A percentile compares a stretch with the other conserved stretches of the same genome.
These are phyloP conservation scores for Acarospora socialis DNA, from an alignment of 2,329 filamentous ascomycete species.

Conservation along the genomic window DNA sequence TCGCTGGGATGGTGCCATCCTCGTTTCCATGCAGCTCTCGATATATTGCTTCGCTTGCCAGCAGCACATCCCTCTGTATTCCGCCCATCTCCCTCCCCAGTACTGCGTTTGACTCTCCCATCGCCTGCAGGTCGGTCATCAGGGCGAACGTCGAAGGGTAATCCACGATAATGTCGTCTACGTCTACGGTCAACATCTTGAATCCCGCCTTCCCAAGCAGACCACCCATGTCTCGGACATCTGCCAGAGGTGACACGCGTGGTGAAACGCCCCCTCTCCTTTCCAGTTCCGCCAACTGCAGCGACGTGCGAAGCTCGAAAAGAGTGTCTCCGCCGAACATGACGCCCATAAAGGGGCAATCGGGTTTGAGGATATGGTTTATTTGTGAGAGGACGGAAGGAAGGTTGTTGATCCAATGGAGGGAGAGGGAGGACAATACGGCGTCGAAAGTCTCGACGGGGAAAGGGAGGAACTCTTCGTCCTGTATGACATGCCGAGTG, in stretches of 20 bases:
- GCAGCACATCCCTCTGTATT: conserved; percentile 65
- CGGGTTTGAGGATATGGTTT: conserved; percentile 76
- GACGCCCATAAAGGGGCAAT: conserved; percentile 80
- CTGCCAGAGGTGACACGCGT: conserved; percentile 79
- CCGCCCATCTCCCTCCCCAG: conserved; percentile 67
- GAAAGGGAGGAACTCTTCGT: conserved; percentile 64
- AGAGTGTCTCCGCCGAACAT: conserved; percentile 95
- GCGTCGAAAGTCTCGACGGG: conserved; percentile 69
- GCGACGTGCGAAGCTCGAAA: conserved; percentile 80
- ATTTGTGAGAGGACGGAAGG: conserved; percentile 73
- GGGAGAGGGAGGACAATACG: conserved; percentile 71
- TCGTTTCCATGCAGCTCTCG: conserved; percentile 68
- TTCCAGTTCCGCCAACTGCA: conserved; percentile 87
- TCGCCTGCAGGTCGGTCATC: conserved; percentile 87
- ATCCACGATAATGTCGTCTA: conserved; percentile 93
- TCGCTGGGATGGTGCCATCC: conserved; percentile 56
- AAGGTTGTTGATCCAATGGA: conserved; percentile 98
- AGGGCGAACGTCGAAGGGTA: conserved; percentile 81
- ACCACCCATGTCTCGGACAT: conserved; percentile 82
- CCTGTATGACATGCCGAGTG: conserved; percentile 17
- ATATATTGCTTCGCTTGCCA: conserved; percentile 84
- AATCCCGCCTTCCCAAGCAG: conserved; percentile 78
- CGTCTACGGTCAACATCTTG: conserved; percentile 89
- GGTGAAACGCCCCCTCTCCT: conserved; percentile 81
- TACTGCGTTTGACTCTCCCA: conserved; percentile 90